Percentiles rank a stretch among this genome's conserved stretches.
Conservation (phyloP, 148 eudicot species). For the Amaranthus cruentus region DNA sequence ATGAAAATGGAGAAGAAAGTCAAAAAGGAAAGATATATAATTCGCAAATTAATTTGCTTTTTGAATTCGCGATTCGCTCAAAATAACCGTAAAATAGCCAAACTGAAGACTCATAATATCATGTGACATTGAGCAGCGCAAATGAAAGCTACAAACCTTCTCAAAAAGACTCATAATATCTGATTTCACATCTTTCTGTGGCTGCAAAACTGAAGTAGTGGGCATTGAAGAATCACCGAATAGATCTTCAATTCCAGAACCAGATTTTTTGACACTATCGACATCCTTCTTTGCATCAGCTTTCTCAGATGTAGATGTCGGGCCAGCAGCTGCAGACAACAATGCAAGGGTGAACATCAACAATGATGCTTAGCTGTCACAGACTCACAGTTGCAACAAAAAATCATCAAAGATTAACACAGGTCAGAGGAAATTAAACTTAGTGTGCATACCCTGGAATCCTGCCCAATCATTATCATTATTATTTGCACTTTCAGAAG, state of each 20-base stretch:
- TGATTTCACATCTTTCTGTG: conserved; percentile 75
- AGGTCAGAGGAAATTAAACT: neutral
- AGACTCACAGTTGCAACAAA: neutral
- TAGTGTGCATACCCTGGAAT: conserved; percentile 67
- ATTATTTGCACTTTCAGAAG: too few relatives aligned
- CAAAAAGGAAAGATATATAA: neutral
- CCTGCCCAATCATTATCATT: too few relatives aligned
- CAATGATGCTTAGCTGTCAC: too few relatives aligned
- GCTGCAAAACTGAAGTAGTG: conserved; percentile 34
- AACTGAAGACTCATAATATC: neutral
- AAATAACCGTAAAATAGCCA: neutral
- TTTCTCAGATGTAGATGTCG: conserved; percentile 54
- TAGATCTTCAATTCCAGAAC: conserved; percentile 72
- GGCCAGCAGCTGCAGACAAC: conserved; percentile 62
- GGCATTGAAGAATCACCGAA: conserved; percentile 54
- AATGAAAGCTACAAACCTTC: conserved; percentile 47
- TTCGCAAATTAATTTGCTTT: neutral
- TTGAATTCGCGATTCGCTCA: neutral
- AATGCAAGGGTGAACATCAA: neutral
- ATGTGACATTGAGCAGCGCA: neutral
- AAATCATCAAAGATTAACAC: neutral
- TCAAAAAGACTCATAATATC: conserved; percentile 98
- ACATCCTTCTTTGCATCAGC: conserved; percentile 35
- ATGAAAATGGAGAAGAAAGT: neutral
- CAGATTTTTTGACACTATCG: conserved; percentile 42